Percentiles rank a stretch among this genome's conserved stretches.
Evolutionary conservation across 805 yeast species (phyloP).

Genomic region (Saturnispora bothae): DNA sequence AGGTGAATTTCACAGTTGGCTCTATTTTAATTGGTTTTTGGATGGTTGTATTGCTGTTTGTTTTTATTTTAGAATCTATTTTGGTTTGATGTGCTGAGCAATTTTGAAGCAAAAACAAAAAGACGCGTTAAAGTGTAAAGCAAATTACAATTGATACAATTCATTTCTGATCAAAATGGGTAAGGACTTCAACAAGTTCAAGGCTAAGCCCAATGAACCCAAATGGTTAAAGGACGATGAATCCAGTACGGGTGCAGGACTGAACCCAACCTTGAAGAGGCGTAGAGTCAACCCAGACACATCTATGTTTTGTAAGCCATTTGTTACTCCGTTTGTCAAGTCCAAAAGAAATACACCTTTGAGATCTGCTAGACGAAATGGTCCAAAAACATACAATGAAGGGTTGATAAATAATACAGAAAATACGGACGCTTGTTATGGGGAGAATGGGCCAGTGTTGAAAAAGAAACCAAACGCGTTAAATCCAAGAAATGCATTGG

Average conservation of each 20-base stretch:
- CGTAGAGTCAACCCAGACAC: slow-evolving; percentile 45
- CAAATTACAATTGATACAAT: background rate
- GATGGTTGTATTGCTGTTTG: slow-evolving; percentile 30
- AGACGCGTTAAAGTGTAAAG: too few relatives aligned
- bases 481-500: slow-evolving; percentile 40
- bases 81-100: background rate
- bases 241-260: slow-evolving; percentile 62
- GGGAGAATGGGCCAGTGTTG: slow-evolving; percentile 7
- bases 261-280: slow-evolving; percentile 46
- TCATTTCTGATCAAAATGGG: slow-evolving; percentile 1
- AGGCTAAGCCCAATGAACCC: slow-evolving; percentile 13
- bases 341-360: slow-evolving; percentile 6
- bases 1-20: slow-evolving; percentile 31
- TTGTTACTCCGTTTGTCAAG: slow-evolving; percentile 48
- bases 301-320: slow-evolving; percentile 49
- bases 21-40: slow-evolving; percentile 30
- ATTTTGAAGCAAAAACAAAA: background rate
- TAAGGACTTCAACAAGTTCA: slow-evolving; percentile 11
- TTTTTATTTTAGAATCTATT: slow-evolving; percentile 20
- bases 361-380: slow-evolving; percentile 23
- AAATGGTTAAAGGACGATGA: slow-evolving; percentile 22
- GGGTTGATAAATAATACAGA: slow-evolving; percentile 25
- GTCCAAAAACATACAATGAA: slow-evolving; percentile 33
- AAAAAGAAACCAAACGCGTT: slow-evolving; percentile 49
- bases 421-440: slow-evolving; percentile 9